Percentiles rank a stretch among this genome's conserved stretches.
Evolutionary conservation across 805 yeast species (phyloP).

Genomic region (Zygotorulaspora florentina): DNA sequence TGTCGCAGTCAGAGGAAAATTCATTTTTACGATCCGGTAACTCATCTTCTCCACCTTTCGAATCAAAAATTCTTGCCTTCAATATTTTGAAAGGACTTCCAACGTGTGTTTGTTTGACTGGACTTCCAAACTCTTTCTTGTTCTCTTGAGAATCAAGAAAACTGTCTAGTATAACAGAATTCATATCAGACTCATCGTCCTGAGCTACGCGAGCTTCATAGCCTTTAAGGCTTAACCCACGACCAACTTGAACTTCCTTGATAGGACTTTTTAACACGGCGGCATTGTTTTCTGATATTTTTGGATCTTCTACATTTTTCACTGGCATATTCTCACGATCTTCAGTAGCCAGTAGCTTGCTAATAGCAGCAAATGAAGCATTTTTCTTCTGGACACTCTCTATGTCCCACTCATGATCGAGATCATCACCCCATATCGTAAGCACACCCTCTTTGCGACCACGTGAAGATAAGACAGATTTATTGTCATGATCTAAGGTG

Average conservation of each 20-base stretch:
- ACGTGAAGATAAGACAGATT: conserved; percentile 9
- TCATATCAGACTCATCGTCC: conserved; percentile 9
- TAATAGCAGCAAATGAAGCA: conserved; percentile 14
- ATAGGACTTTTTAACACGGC: conserved; percentile 20
- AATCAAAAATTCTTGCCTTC: conserved; percentile 8
- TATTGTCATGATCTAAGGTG: conserved; percentile 13
- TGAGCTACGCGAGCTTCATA: conserved; percentile 16
- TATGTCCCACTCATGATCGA: conserved; percentile 8
- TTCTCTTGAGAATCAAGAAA: not conserved
- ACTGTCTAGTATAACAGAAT: conserved; percentile 6
- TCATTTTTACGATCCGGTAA: not conserved
- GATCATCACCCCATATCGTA: conserved; percentile 17
- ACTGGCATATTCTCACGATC: not conserved
- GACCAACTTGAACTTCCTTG: conserved; percentile 21
- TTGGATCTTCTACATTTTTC: not conserved
- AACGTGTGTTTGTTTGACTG: conserved; percentile 19
- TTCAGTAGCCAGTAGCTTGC: conserved; percentile 9
- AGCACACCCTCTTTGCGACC: conserved; percentile 3
- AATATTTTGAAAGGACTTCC: conserved; percentile 30
- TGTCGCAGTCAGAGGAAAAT: not conserved
- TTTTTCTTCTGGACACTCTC: conserved; percentile 5
- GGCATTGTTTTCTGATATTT: conserved; percentile 3
- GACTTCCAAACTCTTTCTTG: conserved; percentile 12
- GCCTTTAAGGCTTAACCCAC: conserved; percentile 24
- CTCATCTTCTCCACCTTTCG: not conserved